These are phyloP conservation scores for Orbilia oligospora DNA, from an alignment of 2,329 filamentous ascomycete species.

Conservation along the genomic window DNA sequence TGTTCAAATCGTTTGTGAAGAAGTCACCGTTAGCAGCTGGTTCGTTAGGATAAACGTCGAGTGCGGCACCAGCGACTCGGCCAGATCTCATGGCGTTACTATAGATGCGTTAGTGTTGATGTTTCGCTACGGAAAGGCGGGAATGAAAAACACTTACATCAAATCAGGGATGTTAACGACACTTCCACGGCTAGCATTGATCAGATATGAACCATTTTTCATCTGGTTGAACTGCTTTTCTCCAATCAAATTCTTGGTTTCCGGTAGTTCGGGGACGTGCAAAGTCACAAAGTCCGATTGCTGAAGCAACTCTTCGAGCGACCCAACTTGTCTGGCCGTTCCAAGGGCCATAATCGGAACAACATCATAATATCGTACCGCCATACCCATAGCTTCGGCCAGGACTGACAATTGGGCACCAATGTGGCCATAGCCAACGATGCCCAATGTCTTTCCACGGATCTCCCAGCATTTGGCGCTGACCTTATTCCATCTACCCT, in stretches of 20 bases:
- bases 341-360: constrained; percentile 95
- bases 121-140: background rate
- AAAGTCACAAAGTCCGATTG: constrained; percentile 92
- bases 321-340: constrained; percentile 85
- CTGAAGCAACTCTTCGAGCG: constrained; percentile 80
- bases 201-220: constrained; percentile 92
- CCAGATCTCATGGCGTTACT: constrained; percentile 83
- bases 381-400: constrained; percentile 98
- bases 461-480: constrained; percentile 98
- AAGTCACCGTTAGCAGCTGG: constrained; percentile 95
- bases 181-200: constrained; percentile 94
- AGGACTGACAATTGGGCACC: constrained; percentile 95
- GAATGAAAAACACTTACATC: constrained; percentile 68
- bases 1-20: constrained; percentile 86
- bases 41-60: constrained; percentile 96
- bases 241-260: constrained; percentile 95
- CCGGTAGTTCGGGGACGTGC: constrained; percentile 92
- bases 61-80: constrained; percentile 91
- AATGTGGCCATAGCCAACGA: constrained; percentile 97
- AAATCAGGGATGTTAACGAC: constrained; percentile 95
- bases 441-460: constrained; percentile 95
- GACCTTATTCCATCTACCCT: constrained; percentile 97
- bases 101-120: constrained; percentile 3
- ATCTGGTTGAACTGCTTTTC: constrained; percentile 83
- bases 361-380: constrained; percentile 96